Percentiles rank a stretch among this genome's conserved stretches.
Conservation (phyloP, 2,329 filamentous ascomycete genomes). For the Pleomassaria siparia region DNA sequence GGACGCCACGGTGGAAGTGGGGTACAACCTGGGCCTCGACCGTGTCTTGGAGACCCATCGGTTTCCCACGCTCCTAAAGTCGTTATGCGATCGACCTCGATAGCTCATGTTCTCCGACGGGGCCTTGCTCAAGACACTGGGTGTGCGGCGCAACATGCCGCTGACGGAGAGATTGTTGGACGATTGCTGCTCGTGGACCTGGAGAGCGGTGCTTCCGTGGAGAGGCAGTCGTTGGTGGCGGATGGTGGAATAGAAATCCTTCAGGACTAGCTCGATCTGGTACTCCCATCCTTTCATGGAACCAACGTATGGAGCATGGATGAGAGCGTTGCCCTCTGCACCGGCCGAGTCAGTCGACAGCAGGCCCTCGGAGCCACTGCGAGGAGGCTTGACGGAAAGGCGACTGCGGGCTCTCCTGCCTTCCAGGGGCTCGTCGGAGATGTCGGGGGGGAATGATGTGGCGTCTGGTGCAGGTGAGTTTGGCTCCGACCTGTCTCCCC, state of each 20-base stretch:
- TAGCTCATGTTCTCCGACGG: conserved; percentile 79
- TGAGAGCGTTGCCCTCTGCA: conserved; percentile 70
- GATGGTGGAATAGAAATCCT: conserved; percentile 89
- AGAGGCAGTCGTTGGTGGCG: conserved; percentile 83
- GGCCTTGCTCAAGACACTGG: conserved; percentile 89
- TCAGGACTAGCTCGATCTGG: conserved; percentile 87
- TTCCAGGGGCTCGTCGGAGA: conserved; percentile 38
- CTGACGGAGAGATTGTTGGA: conserved; percentile 68
- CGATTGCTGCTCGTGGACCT: conserved; percentile 49
- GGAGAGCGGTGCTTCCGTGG: conserved; percentile 66
- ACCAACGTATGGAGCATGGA: conserved; percentile 75
- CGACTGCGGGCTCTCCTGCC: conserved; percentile 42
- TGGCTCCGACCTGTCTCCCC: conserved; percentile 40
- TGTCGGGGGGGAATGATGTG: conserved; percentile 29
- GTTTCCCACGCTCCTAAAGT: conserved; percentile 64
- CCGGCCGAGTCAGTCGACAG: conserved; percentile 38
- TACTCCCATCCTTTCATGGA: conserved; percentile 79
- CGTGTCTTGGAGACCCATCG: conserved; percentile 86
- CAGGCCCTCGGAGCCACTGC: conserved; percentile 39
- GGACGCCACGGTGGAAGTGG: conserved; percentile 79
- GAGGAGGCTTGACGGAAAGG: conserved; percentile 46
- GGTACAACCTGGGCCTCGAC: conserved; percentile 74
- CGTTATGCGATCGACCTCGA: conserved; percentile 67
- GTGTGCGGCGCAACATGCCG: conserved; percentile 77
- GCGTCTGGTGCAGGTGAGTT: conserved; percentile 33